Percentiles rank a stretch among this genome's conserved stretches.
These are phyloP conservation scores for Petunia axillaris DNA, from an alignment of 257 asterid genomes.

Conservation along the genomic window DNA sequence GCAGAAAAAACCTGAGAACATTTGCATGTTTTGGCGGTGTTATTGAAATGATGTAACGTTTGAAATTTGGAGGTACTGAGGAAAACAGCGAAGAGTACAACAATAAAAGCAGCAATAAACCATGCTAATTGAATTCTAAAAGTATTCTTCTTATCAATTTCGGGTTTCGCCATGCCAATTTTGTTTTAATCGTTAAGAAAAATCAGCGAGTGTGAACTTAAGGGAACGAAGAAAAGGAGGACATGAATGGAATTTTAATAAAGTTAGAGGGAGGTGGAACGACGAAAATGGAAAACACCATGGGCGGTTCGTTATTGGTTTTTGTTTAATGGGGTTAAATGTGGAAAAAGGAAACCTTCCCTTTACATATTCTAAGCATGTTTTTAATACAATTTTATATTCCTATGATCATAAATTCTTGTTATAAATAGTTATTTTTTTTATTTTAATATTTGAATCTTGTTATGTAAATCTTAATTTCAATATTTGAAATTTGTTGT, in stretches of 20 bases:
- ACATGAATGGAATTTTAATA: neutral
- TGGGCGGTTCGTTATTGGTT: neutral
- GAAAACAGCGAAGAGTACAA: conserved; percentile 39
- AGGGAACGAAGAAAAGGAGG: neutral
- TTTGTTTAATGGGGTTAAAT: neutral
- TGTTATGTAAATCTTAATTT: too few species aligned
- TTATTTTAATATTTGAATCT: too few species aligned
- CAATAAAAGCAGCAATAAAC: conserved; percentile 37
- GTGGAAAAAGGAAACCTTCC: too few species aligned
- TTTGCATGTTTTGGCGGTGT: conserved; percentile 32
- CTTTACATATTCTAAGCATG: too few species aligned
- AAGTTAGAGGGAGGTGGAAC: neutral
- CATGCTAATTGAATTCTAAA: neutral
- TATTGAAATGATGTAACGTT: conserved; percentile 25
- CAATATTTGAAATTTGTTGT: too few species aligned
- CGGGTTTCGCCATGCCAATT: neutral
- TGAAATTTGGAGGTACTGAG: conserved; percentile 21
- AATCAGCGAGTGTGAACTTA: neutral
- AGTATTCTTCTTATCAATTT: neutral
- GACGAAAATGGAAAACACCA: neutral
- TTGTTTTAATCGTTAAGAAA: neutral
- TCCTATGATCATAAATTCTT: too few species aligned
- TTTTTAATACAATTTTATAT: too few species aligned
- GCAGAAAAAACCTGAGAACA: conserved; percentile 41
- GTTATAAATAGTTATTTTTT: too few species aligned